Conservation (phyloP, 768 basidiomycete genomes). For the Russula virescens region DNA sequence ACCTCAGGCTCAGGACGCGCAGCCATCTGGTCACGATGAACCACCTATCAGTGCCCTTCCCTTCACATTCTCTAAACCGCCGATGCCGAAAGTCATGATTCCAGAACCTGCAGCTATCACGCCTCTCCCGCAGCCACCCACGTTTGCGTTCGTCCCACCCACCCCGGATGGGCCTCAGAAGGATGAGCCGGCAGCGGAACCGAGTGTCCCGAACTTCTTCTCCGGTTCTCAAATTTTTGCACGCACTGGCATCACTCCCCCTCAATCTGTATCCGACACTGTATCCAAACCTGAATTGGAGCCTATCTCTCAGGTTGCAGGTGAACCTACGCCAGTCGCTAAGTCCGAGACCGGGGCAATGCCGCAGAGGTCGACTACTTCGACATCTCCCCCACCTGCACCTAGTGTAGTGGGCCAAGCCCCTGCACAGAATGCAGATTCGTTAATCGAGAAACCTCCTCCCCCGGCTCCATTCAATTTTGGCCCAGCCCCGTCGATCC, state of each 20-base stretch:
- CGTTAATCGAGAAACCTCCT: background rate
- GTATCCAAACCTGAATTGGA: background rate
- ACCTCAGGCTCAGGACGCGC: slow-evolving; percentile 44
- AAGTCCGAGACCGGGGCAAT: background rate
- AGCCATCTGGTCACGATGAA: slow-evolving; percentile 44
- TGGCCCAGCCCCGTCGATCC: background rate
- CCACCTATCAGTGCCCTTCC: slow-evolving; percentile 24
- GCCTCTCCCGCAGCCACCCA: slow-evolving; percentile 21
- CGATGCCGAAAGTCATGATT: slow-evolving; percentile 24
- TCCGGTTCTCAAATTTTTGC: slow-evolving; percentile 44
- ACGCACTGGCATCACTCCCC: slow-evolving; percentile 18
- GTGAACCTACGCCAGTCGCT: background rate
- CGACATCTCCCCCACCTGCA: background rate
- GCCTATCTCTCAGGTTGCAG: background rate
- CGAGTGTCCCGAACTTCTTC: slow-evolving; percentile 59
- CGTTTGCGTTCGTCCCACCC: slow-evolving; percentile 30
- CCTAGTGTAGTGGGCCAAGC: background rate
- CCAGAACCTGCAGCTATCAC: slow-evolving; percentile 23
- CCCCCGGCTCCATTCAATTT: slow-evolving; percentile 1
- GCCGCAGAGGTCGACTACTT: background rate
- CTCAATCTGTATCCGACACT: slow-evolving; percentile 26
- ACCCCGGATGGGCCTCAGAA: slow-evolving; percentile 26
- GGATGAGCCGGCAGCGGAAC: slow-evolving; percentile 16
- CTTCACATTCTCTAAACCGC: slow-evolving; percentile 22
- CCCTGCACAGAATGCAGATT: background rate